These are phyloP conservation scores for Phaffia tasmanica DNA, from an alignment of 768 basidiomycete species.

Conservation along the genomic window DNA sequence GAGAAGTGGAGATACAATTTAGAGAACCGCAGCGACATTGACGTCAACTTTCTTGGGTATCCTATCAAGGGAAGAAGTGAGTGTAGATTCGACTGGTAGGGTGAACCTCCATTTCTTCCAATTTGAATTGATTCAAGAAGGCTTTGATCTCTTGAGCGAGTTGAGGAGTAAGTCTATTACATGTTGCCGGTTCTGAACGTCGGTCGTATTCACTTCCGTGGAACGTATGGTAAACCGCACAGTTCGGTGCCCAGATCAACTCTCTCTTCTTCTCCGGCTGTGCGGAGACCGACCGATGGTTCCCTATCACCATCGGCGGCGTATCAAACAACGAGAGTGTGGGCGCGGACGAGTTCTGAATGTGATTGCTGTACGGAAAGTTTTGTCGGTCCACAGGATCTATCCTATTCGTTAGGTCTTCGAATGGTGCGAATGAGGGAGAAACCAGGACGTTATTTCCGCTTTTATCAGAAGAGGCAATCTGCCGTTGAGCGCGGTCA, in stretches of 20 bases:
- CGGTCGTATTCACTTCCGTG: conserved; percentile 81
- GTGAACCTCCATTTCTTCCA: conserved; percentile 99
- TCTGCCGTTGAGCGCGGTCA: conserved; percentile 45
- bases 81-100: conserved; percentile 70
- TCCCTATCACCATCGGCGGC: conserved; percentile 28
- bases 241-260: conserved; percentile 76
- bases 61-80: neutral
- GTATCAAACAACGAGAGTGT: conserved; percentile 50
- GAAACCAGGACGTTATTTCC: conserved; percentile 39
- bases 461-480: conserved; percentile 26
- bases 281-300: conserved; percentile 29
- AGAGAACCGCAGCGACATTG: neutral
- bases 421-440: conserved; percentile 50
- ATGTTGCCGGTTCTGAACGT: conserved; percentile 79
- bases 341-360: conserved; percentile 77
- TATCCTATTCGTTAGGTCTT: conserved; percentile 30
- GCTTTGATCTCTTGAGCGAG: conserved; percentile 88
- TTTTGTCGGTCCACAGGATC: conserved; percentile 35
- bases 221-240: conserved; percentile 97
- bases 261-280: conserved; percentile 57
- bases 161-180: conserved; percentile 87
- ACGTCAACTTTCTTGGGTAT: neutral
- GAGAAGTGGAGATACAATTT: neutral
- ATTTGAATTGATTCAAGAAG: conserved; percentile 83
- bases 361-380: conserved; percentile 65